These are phyloP conservation scores for Diaporthe citrichinensis DNA, from an alignment of 2,329 filamentous ascomycete genomes.

Conservation along the genomic window DNA sequence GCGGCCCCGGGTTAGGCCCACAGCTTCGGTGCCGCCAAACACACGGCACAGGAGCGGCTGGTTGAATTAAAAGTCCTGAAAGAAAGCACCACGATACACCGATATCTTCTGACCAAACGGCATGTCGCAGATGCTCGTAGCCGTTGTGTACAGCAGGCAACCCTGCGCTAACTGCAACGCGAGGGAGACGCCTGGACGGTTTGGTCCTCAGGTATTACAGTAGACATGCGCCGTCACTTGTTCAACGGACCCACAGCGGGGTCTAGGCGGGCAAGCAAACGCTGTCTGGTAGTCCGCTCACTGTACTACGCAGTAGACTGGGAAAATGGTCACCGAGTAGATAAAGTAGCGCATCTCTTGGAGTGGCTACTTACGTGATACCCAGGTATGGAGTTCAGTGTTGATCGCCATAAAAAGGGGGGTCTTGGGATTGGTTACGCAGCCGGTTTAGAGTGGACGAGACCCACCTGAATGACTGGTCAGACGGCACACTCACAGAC, in stretches of 20 bases:
- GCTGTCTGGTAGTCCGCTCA: neutral
- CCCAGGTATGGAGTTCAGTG: neutral
- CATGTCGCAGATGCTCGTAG: neutral
- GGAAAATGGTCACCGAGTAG: neutral
- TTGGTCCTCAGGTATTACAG: neutral
- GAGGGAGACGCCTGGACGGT: neutral
- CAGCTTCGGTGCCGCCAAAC: neutral
- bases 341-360: neutral
- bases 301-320: neutral
- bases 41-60: neutral
- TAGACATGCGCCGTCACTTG: neutral
- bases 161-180: neutral
- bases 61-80: neutral
- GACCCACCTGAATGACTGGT: conserved; percentile 22
- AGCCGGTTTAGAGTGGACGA: neutral
- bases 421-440: neutral
- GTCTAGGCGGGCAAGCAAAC: neutral
- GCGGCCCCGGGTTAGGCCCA: neutral
- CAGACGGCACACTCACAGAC: conserved; percentile 5
- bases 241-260: neutral
- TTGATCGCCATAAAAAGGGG: conserved; percentile 4
- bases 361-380: too few relatives aligned
- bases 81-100: neutral
- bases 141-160: neutral
- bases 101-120: neutral